Evolutionary conservation across 2,329 filamentous ascomycete genomes (phyloP).

Genomic region (Aspergillus sp.): DNA sequence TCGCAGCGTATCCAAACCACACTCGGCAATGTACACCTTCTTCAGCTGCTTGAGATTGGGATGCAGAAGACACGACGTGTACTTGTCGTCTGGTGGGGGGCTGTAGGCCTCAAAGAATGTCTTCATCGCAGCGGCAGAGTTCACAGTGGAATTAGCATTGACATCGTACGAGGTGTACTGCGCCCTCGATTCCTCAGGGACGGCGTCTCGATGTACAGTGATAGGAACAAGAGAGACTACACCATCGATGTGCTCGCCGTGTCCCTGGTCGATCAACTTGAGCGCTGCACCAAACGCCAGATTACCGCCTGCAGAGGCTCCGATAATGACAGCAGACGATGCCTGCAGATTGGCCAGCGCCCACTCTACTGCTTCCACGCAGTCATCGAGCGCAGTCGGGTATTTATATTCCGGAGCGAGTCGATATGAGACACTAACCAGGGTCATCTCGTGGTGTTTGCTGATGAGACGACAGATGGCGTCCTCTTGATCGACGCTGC

Average conservation of each 20-base stretch:
- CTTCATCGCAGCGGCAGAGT: slow-evolving; percentile 35
- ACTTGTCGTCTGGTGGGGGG: background rate
- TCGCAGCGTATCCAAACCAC: slow-evolving; percentile 11
- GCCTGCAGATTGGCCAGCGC: background rate
- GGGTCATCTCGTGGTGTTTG: background rate
- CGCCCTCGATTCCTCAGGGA: slow-evolving; percentile 35
- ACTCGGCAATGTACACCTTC: slow-evolving; percentile 14
- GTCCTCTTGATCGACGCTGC: slow-evolving; percentile 11
- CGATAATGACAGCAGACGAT: slow-evolving; percentile 34
- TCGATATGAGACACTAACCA: slow-evolving; percentile 12
- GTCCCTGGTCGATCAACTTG: slow-evolving; percentile 37
- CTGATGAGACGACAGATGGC: slow-evolving; percentile 1
- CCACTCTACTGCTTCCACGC: slow-evolving; percentile 10
- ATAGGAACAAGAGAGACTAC: slow-evolving; percentile 39
- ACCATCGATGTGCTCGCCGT: slow-evolving; percentile 36
- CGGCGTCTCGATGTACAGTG: slow-evolving; percentile 36
- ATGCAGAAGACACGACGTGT: slow-evolving; percentile 7
- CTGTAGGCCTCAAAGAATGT: slow-evolving; percentile 29
- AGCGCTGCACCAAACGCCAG: slow-evolving; percentile 39
- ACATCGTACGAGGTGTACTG: slow-evolving; percentile 38
- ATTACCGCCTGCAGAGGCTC: slow-evolving; percentile 41
- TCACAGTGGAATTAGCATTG: slow-evolving; percentile 37
- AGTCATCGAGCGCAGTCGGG: slow-evolving; percentile 15
- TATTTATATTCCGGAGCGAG: slow-evolving; percentile 23
- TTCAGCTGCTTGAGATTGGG: slow-evolving; percentile 9